Evolutionary conservation across 225 moss, liverwort and hornwort species (phyloP).

Genomic region (Marchantia paleacea): DNA sequence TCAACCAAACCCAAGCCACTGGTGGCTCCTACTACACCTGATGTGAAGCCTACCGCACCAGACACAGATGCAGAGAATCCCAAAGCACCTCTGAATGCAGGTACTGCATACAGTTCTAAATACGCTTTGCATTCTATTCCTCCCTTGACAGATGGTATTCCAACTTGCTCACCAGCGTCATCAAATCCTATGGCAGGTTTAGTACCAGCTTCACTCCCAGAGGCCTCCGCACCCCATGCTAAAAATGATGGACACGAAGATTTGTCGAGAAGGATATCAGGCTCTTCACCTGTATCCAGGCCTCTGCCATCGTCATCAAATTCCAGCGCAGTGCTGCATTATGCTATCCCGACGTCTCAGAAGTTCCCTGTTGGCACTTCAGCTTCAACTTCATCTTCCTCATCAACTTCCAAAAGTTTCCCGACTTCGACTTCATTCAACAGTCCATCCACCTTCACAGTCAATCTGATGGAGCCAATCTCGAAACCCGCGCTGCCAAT

Average conservation of each 20-base stretch:
- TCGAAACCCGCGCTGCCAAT: background rate
- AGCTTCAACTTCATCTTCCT: background rate
- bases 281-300: background rate
- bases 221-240: background rate
- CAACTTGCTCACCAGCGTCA: conserved; percentile 6
- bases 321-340: too few relatives aligned
- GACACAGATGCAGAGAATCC: conserved; percentile 27
- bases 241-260: background rate
- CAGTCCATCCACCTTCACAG: background rate
- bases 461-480: background rate
- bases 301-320: background rate
- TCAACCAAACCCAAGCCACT: conserved; percentile 29
- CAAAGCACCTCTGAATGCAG: background rate
- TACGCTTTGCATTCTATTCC: background rate
- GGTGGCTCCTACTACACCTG: background rate
- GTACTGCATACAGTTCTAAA: background rate
- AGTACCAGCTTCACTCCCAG: background rate
- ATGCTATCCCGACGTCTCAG: too few relatives aligned
- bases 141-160: background rate
- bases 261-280: background rate
- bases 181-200: conserved; percentile 13
- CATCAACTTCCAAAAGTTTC: background rate
- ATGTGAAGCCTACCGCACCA: background rate
- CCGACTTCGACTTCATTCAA: background rate
- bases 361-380: background rate